Evolutionary conservation across 73 alveolate genomes (phyloP).

Genomic region (Durusdinium trenchii): DNA sequence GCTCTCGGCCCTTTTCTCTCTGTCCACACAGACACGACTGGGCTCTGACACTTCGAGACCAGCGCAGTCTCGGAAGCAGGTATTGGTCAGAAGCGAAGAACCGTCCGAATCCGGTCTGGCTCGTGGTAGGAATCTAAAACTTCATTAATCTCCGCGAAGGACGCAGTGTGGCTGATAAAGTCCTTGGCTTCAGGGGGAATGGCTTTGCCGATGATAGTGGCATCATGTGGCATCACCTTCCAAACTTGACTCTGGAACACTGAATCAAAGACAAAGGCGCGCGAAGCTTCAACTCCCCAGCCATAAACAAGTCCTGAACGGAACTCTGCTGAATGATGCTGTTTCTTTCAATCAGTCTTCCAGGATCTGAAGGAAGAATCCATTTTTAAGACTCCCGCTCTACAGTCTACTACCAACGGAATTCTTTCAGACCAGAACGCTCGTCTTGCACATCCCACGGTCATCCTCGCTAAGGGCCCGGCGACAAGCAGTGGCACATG

Average conservation of each 20-base stretch:
- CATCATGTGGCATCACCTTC: neutral
- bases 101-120: slow-evolving; percentile 56
- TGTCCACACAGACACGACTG: too few relatives aligned
- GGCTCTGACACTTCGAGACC: too few relatives aligned
- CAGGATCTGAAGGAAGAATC: too few relatives aligned
- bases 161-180: slow-evolving; percentile 53
- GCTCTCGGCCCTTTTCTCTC: too few relatives aligned
- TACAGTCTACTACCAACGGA: neutral
- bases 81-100: slow-evolving; percentile 34
- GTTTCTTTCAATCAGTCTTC: neutral
- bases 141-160: slow-evolving; percentile 44
- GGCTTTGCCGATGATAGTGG: neutral
- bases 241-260: too few relatives aligned
- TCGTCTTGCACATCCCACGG: neutral
- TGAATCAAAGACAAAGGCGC: neutral
- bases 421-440: neutral
- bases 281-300: slow-evolving; percentile 83
- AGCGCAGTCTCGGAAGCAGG: too few relatives aligned
- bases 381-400: neutral
- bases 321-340: neutral
- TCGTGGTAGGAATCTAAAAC: slow-evolving; percentile 48
- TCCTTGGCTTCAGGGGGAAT: neutral
- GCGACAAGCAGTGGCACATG: slow-evolving; percentile 93
- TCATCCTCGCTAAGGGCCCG: neutral
- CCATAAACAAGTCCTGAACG: slow-evolving; percentile 86